phyloP scores from a whole-genome alignment of 2,329 filamentous ascomycete genomes.

The Scytalidium lignicola region DNA sequence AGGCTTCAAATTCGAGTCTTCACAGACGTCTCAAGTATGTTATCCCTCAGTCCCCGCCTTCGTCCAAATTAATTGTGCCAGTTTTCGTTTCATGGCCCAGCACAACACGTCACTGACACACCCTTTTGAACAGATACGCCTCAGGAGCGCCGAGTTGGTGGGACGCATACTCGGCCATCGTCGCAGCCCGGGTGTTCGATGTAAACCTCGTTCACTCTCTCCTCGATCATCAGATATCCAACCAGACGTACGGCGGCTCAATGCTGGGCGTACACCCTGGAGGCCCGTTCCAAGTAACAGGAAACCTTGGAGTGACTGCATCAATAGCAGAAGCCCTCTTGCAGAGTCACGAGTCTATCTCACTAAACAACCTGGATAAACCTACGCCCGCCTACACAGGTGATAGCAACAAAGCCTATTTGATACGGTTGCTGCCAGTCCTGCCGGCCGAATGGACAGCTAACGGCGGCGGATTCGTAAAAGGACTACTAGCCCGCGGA shows the following conservation, averaged over 20 bases:
- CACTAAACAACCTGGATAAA: constrained; percentile 13
- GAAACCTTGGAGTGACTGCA: constrained; percentile 42
- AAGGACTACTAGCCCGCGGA: constrained; percentile 12
- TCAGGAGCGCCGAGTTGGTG: not conserved
- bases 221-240: constrained; percentile 46
- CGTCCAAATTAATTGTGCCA: not conserved
- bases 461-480: constrained; percentile 11
- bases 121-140: not conserved
- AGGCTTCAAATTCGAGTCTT: not conserved
- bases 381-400: constrained; percentile 11
- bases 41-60: not conserved
- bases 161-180: not conserved
- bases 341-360: constrained; percentile 29
- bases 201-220: not conserved
- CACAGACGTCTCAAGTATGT: not conserved
- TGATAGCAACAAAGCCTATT: constrained; percentile 1
- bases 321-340: constrained; percentile 40
- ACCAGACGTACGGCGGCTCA: constrained; percentile 40
- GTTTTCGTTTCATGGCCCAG: not conserved
- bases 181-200: not conserved
- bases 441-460: constrained; percentile 14
- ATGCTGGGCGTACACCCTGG: constrained; percentile 15
- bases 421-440: constrained; percentile 23
- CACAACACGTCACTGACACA: not conserved
- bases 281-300: constrained; percentile 40